Percentiles rank a stretch among this genome's conserved stretches.
Evolutionary conservation across 2,329 filamentous ascomycete species (phyloP).

Genomic region (Arthrobotrys iridis): DNA sequence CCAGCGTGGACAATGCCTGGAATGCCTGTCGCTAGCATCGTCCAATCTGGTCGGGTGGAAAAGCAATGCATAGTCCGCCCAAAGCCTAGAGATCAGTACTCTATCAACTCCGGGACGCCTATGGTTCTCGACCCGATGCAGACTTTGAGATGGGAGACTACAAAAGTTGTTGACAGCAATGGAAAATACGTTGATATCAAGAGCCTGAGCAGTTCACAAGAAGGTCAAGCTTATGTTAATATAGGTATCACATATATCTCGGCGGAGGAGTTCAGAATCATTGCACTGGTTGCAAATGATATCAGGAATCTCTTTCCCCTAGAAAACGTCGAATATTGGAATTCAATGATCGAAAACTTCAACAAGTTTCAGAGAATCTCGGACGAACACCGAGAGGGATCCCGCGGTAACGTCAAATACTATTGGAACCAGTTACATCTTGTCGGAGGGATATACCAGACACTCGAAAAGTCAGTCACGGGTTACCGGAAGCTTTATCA

Average conservation of each 20-base stretch:
- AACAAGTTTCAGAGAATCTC: neutral
- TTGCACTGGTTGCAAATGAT: neutral
- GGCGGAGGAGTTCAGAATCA: neutral
- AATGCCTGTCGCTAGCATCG: too few species aligned
- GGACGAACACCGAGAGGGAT: neutral
- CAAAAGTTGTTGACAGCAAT: neutral
- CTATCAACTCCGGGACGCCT: neutral
- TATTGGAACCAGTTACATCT: neutral
- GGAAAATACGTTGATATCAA: neutral
- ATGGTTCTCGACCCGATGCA: neutral
- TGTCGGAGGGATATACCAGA: neutral
- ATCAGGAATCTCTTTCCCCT: neutral
- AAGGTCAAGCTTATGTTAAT: neutral
- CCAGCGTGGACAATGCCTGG: too few species aligned
- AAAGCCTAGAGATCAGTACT: neutral
- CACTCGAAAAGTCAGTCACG: neutral
- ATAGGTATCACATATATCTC: neutral
- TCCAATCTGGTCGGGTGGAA: too few species aligned
- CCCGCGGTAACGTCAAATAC: neutral
- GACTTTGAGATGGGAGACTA: neutral
- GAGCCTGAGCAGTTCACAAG: neutral
- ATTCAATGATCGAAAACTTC: neutral
- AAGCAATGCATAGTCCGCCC: neutral
- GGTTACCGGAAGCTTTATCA: neutral
- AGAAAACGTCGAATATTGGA: slow-evolving; percentile 6